Evolutionary conservation across 306 rosid species (phyloP).

Genomic region (Corylus americana): DNA sequence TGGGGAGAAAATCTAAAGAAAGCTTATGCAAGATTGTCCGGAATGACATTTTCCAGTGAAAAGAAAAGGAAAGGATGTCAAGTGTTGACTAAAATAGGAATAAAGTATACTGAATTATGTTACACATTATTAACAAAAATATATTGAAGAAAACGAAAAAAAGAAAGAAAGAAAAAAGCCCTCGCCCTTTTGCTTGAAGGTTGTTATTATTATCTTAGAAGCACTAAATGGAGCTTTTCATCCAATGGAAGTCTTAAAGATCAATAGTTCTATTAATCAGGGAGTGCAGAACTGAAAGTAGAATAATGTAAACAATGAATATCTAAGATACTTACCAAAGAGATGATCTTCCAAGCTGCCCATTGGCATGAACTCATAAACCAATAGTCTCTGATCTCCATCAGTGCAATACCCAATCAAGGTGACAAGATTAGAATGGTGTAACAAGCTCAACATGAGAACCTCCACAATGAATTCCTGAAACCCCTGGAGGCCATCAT

Average conservation of each 20-base stretch:
- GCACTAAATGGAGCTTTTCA: background rate
- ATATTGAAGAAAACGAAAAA: too few species aligned
- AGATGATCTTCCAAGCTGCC: slow-evolving; percentile 86
- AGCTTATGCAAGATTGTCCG: background rate
- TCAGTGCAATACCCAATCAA: slow-evolving; percentile 95
- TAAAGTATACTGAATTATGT: background rate
- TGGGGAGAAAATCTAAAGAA: background rate
- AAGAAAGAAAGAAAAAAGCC: background rate
- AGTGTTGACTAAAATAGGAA: background rate
- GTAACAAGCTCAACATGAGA: slow-evolving; percentile 89
- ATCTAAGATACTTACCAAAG: slow-evolving; percentile 45
- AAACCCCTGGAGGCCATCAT: slow-evolving; percentile 84
- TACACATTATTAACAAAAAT: background rate
- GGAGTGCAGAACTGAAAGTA: background rate
- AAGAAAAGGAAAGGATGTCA: background rate
- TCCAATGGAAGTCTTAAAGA: background rate
- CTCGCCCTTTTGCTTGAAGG: background rate
- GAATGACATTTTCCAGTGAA: background rate
- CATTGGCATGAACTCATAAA: slow-evolving; percentile 85
- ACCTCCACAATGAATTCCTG: slow-evolving; percentile 93
- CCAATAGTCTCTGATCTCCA: slow-evolving; percentile 92
- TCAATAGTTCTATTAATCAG: background rate
- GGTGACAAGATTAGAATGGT: slow-evolving; percentile 85
- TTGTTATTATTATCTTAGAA: background rate
- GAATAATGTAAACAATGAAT: background rate